Evolutionary conservation across 1,284 basidiomycete genomes (phyloP).

Genomic region (Sparassis latifolia): DNA sequence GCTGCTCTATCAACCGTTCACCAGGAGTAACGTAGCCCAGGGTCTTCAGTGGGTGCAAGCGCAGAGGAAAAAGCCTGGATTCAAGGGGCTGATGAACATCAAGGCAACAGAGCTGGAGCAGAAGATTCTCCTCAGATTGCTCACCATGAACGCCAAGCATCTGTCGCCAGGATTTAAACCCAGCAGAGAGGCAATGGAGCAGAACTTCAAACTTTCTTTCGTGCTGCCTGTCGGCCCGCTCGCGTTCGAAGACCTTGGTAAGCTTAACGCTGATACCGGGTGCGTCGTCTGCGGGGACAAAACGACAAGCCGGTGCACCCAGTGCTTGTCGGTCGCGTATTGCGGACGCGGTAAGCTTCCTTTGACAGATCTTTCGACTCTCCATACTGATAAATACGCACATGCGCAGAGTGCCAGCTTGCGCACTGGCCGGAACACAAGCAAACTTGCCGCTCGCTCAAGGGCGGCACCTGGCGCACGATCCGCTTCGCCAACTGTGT

Average conservation of each 20-base stretch:
- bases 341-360: slow-evolving; percentile 27
- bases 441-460: slow-evolving; percentile 29
- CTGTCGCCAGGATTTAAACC: slow-evolving; percentile 24
- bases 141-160: slow-evolving; percentile 29
- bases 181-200: slow-evolving; percentile 15
- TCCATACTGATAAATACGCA: not conserved
- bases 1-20: slow-evolving; percentile 21
- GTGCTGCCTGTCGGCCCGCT: slow-evolving; percentile 34
- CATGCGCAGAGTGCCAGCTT: slow-evolving; percentile 31
- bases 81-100: slow-evolving; percentile 5
- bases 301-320: slow-evolving; percentile 26
- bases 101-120: slow-evolving; percentile 28
- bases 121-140: slow-evolving; percentile 25
- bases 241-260: slow-evolving; percentile 30
- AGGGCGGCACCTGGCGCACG: slow-evolving; percentile 33
- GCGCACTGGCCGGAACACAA: slow-evolving; percentile 37
- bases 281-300: slow-evolving; percentile 34
- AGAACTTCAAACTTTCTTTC: slow-evolving; percentile 27
- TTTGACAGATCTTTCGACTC: slow-evolving; percentile 24
- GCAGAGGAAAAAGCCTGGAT: slow-evolving; percentile 3
- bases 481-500: slow-evolving; percentile 19
- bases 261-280: slow-evolving; percentile 28
- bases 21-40: slow-evolving; percentile 12
- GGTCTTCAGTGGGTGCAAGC: slow-evolving; percentile 12
- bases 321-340: slow-evolving; percentile 32